These are phyloP conservation scores for Ceriops decandra DNA, from an alignment of 345 rosid species.

Conservation along the genomic window DNA sequence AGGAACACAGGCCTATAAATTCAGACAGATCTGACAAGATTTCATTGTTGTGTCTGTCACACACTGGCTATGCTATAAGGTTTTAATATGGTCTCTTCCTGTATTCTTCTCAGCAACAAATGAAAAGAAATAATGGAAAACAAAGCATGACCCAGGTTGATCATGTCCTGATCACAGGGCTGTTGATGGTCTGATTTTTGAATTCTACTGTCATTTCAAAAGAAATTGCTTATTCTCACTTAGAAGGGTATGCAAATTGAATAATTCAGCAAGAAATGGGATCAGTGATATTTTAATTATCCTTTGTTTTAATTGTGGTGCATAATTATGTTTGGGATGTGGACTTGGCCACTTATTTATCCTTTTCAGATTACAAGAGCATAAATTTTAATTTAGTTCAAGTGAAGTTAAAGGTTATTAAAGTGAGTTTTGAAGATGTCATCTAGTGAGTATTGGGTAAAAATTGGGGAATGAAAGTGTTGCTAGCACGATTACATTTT, in stretches of 20 bases:
- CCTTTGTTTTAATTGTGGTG: not conserved
- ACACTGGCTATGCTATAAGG: not conserved
- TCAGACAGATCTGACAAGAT: conserved; percentile 5
- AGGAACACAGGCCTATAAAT: not conserved
- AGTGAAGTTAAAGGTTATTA: too few species aligned
- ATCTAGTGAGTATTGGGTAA: too few species aligned
- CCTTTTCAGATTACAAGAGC: too few species aligned
- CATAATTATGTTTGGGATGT: not conserved
- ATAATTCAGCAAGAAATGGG: not conserved
- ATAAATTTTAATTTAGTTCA: too few species aligned
- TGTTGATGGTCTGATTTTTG: conserved; percentile 16
- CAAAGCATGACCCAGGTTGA: conserved; percentile 39
- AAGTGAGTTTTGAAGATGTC: too few species aligned
- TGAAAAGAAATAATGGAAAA: conserved; percentile 42
- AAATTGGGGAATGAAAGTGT: too few species aligned
- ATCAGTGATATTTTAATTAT: not conserved
- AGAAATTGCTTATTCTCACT: not conserved
- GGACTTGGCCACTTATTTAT: not conserved
- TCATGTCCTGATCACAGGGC: conserved; percentile 40
- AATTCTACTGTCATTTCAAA: not conserved
- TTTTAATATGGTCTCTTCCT: conserved; percentile 28
- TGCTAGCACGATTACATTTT: too few species aligned
- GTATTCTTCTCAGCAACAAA: conserved; percentile 25
- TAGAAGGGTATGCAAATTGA: not conserved
- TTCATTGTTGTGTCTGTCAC: conserved; percentile 9